A percentile compares a stretch with the other conserved stretches of the same genome.
Evolutionary conservation across 2,329 filamentous ascomycete species (phyloP).

Genomic region (Fusarium devonianum): DNA sequence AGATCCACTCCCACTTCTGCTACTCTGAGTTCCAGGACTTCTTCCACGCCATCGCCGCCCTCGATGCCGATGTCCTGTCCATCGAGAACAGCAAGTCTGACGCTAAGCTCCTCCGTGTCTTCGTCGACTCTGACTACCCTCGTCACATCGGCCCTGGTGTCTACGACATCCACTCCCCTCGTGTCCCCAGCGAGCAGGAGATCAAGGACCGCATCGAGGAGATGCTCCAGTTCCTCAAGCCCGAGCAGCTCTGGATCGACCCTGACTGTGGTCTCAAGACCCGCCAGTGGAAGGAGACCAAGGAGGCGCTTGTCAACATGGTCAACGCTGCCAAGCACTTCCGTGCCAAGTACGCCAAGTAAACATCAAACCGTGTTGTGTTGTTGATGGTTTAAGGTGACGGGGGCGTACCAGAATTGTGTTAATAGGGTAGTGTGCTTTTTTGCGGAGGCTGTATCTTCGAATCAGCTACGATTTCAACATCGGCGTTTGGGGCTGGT

Average conservation of each 20-base stretch:
- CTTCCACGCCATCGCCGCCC: conserved; percentile 98
- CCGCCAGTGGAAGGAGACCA: conserved; percentile 97
- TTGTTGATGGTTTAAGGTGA: conserved; percentile 30
- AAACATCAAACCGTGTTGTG: conserved; percentile 44
- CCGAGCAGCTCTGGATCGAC: conserved; percentile 99
- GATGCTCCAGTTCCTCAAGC: conserved; percentile 97
- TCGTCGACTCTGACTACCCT: conserved; percentile 95
- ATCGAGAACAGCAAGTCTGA: conserved; percentile 99
- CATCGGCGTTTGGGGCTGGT: conserved; percentile 61
- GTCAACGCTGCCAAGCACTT: conserved; percentile 97
- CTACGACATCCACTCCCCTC: conserved; percentile 99
- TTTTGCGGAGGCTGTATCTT: conserved; percentile 48
- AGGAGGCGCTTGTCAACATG: conserved; percentile 95
- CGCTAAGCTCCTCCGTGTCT: conserved; percentile 98
- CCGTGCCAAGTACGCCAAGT: conserved; percentile 83
- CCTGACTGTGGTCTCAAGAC: conserved; percentile 99
- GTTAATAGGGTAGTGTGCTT: conserved; percentile 42
- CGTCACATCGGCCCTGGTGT: conserved; percentile 99
- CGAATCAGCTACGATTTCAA: conserved; percentile 62
- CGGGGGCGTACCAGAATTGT: conserved; percentile 39
- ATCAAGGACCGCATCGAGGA: conserved; percentile 97
- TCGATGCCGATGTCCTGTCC: conserved; percentile 96
- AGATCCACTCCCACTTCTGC: conserved; percentile 99
- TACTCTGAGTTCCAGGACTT: conserved; percentile 99
- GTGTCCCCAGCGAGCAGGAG: conserved; percentile 96